phyloP scores from a whole-genome alignment of 2,329 filamentous ascomycete genomes.

The Nothopassalora personata region DNA sequence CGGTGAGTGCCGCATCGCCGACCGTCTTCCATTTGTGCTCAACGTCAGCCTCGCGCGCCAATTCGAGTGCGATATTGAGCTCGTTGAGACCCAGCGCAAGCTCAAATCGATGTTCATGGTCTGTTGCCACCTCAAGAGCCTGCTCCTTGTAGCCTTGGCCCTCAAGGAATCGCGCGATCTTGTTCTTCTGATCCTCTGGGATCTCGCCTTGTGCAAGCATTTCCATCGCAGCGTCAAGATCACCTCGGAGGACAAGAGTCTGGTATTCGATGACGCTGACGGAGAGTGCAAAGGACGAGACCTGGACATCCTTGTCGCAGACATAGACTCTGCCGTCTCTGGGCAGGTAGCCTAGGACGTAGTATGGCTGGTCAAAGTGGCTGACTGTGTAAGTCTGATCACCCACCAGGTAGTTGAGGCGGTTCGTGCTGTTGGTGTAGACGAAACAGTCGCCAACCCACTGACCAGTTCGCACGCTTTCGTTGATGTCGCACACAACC shows the following conservation, averaged over 20 bases:
- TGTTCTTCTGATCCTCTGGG: slow-evolving; percentile 90
- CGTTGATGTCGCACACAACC: slow-evolving; percentile 90
- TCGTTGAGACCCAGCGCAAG: slow-evolving; percentile 77
- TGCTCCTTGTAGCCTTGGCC: slow-evolving; percentile 96
- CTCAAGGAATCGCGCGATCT: slow-evolving; percentile 94
- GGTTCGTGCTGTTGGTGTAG: slow-evolving; percentile 95
- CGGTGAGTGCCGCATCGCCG: slow-evolving; percentile 79
- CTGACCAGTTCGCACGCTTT: slow-evolving; percentile 87
- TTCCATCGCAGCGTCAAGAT: slow-evolving; percentile 86
- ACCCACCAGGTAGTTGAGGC: slow-evolving; percentile 93
- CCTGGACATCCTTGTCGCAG: slow-evolving; percentile 88
- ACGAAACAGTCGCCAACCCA: slow-evolving; percentile 99
- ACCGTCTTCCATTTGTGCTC: slow-evolving; percentile 99
- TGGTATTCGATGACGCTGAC: slow-evolving; percentile 94
- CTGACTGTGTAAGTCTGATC: slow-evolving; percentile 97
- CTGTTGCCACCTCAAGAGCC: slow-evolving; percentile 87
- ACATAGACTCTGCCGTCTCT: slow-evolving; percentile 94
- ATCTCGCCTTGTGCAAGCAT: slow-evolving; percentile 66
- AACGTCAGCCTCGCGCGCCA: slow-evolving; percentile 75
- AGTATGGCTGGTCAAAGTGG: slow-evolving; percentile 93
- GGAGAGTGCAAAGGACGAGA: slow-evolving; percentile 85
- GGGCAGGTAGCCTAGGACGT: slow-evolving; percentile 90
- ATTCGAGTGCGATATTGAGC: slow-evolving; percentile 75
- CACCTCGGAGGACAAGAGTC: slow-evolving; percentile 86
- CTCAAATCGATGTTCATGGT: slow-evolving; percentile 94